phyloP scores from a whole-genome alignment of 768 basidiomycete genomes.

The Boletus rufocinnamomeus region DNA sequence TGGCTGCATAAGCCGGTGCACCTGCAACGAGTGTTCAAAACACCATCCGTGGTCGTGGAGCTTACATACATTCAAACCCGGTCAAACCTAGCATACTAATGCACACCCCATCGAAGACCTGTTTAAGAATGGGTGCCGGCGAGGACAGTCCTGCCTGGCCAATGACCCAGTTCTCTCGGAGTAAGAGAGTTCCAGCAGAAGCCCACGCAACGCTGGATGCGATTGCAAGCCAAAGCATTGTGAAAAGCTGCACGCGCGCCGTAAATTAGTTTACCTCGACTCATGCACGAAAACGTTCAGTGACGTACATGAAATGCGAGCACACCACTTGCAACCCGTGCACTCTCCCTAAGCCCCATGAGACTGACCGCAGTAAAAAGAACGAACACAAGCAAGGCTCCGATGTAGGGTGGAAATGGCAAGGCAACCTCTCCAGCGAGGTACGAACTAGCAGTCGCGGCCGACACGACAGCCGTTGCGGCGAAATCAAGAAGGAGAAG shows the following conservation, averaged over 20 bases:
- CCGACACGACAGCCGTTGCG: conserved; percentile 69
- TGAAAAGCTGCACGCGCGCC: conserved; percentile 42
- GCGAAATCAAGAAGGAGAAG: conserved; percentile 72
- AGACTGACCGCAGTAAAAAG: conserved; percentile 58
- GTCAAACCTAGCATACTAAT: conserved; percentile 73
- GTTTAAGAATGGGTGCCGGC: conserved; percentile 36
- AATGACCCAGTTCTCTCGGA: conserved; percentile 56
- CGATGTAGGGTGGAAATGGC: conserved; percentile 57
- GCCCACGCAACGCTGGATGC: conserved; percentile 54
- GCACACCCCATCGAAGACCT: conserved; percentile 68
- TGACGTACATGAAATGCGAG: conserved; percentile 58
- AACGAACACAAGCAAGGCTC: conserved; percentile 53
- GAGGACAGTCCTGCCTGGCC: conserved; percentile 36
- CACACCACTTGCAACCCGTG: conserved; percentile 57
- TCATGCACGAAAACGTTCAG: background rate
- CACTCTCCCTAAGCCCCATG: conserved; percentile 61
- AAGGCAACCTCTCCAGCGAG: conserved; percentile 61
- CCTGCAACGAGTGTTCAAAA: conserved; percentile 36
- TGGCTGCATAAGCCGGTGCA: conserved; percentile 64
- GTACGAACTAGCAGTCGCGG: conserved; percentile 69
- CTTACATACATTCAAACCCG: conserved; percentile 59
- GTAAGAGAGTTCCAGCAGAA: conserved; percentile 45
- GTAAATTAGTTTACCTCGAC: background rate
- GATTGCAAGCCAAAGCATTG: conserved; percentile 58
- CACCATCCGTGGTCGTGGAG: background rate